phyloP scores from a whole-genome alignment of 2,329 filamentous ascomycete species.

The Cordyceps pruinosa region DNA sequence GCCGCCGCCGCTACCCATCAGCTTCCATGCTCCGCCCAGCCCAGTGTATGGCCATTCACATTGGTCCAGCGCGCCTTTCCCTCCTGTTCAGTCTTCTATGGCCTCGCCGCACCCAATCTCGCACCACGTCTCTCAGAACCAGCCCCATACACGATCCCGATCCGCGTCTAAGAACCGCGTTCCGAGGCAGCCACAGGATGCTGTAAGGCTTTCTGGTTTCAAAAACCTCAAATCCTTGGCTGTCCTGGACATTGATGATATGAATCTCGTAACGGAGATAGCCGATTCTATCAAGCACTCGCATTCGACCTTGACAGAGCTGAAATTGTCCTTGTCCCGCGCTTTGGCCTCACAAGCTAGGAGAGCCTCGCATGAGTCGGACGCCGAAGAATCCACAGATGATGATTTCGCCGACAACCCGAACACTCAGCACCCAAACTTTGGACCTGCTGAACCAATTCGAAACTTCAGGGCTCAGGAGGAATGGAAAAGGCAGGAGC shows the following conservation, averaged over 20 bases:
- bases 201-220: conserved; percentile 51
- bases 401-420: conserved; percentile 47
- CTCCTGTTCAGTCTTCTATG: conserved; percentile 18
- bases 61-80: conserved; percentile 20
- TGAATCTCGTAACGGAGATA: conserved; percentile 50
- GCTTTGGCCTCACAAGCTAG: conserved; percentile 37
- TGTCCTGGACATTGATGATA: conserved; percentile 53
- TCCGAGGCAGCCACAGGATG: conserved; percentile 33
- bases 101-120: conserved; percentile 9
- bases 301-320: conserved; percentile 44
- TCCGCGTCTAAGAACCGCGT: conserved; percentile 32
- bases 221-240: conserved; percentile 45
- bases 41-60: conserved; percentile 15
- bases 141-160: conserved; percentile 19
- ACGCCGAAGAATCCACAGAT: conserved; percentile 44
- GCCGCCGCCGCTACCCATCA: conserved; percentile 35
- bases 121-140: conserved; percentile 5
- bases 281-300: conserved; percentile 49
- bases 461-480: conserved; percentile 44
- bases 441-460: conserved; percentile 35
- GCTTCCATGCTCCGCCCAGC: conserved; percentile 5
- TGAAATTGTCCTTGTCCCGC: conserved; percentile 54
- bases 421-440: conserved; percentile 22
- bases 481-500: conserved; percentile 48
- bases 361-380: conserved; percentile 30